Evolutionary conservation across 768 basidiomycete genomes (phyloP).

Genomic region (Grammothele lineata): DNA sequence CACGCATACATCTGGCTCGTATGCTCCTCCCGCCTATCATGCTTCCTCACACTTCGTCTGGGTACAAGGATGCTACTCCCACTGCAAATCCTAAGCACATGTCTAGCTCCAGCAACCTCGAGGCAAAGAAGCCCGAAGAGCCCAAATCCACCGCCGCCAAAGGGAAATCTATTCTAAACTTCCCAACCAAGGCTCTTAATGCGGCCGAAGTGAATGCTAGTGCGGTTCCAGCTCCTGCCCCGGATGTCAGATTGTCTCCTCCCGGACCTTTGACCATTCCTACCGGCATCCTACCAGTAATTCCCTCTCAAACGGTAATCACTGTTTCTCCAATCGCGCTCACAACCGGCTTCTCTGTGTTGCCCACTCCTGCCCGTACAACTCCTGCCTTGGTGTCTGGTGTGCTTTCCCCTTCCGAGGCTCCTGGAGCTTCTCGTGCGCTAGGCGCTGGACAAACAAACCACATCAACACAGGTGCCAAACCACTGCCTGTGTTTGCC

Average conservation of each 20-base stretch:
- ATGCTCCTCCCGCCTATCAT: too few species aligned
- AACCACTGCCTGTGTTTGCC: conserved; percentile 42
- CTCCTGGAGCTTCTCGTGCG: conserved; percentile 10
- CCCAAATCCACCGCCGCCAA: conserved; percentile 11
- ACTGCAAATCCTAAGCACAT: too few species aligned
- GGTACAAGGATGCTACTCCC: too few species aligned
- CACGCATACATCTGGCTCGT: too few species aligned
- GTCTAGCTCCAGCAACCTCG: conserved; percentile 6
- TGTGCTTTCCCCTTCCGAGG: not conserved
- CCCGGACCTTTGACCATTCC: conserved; percentile 10
- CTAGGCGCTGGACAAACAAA: conserved; percentile 8
- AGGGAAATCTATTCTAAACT: conserved; percentile 6
- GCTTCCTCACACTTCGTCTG: too few species aligned
- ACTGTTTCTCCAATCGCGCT: conserved; percentile 4
- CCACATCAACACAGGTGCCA: conserved; percentile 11
- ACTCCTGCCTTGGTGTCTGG: too few species aligned
- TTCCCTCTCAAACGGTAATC: conserved; percentile 11
- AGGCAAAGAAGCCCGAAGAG: conserved; percentile 6
- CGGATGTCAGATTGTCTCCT: conserved; percentile 34
- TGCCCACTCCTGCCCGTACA: conserved; percentile 16
- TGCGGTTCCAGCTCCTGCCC: conserved; percentile 46
- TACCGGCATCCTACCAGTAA: conserved; percentile 23
- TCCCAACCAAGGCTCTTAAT: conserved; percentile 4
- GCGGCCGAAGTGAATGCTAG: conserved; percentile 24
- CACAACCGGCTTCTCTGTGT: conserved; percentile 15